Percentiles rank a stretch among this genome's conserved stretches.
phyloP scores from a whole-genome alignment of 108 stramenopile species.

The Nannochloropsis oceanica region DNA sequence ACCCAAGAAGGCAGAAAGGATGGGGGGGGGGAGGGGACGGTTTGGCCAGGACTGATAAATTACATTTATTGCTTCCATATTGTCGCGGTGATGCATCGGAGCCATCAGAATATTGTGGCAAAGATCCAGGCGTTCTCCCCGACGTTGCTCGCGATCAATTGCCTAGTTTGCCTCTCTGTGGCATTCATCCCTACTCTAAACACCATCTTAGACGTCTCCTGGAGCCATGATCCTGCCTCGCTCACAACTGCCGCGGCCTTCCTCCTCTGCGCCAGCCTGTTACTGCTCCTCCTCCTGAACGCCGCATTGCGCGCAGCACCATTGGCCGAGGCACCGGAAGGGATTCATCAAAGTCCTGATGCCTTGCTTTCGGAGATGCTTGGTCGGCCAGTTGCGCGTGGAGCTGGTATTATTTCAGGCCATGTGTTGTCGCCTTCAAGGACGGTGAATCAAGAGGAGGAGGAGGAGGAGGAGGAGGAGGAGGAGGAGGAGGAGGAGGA shows the following conservation, averaged over 20 bases:
- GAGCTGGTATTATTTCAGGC: not conserved
- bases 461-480: not conserved
- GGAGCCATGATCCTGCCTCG: not conserved
- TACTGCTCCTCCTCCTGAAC: not conserved
- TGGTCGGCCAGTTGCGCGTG: not conserved
- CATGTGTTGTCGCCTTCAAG: not conserved
- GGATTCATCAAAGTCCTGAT: not conserved
- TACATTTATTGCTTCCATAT: not conserved
- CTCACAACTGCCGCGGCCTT: not conserved
- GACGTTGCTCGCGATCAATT: not conserved
- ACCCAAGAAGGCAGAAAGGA: not conserved
- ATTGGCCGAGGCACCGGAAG: not conserved
- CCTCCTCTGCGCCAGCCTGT: not conserved
- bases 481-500: not conserved
- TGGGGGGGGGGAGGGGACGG: not conserved
- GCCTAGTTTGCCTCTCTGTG: not conserved
- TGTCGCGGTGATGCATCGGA: not conserved
- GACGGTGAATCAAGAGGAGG: not conserved
- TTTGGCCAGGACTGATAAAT: not conserved
- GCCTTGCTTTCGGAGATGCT: not conserved
- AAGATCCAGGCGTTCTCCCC: not conserved
- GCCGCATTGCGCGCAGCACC: not conserved
- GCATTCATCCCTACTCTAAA: not conserved
- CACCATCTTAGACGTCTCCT: not conserved
- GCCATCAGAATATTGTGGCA: not conserved